Percentiles rank a stretch among this genome's conserved stretches.
Evolutionary conservation across 495 filamentous ascomycete genomes (phyloP).

Genomic region (Aspergillus taichungensis): DNA sequence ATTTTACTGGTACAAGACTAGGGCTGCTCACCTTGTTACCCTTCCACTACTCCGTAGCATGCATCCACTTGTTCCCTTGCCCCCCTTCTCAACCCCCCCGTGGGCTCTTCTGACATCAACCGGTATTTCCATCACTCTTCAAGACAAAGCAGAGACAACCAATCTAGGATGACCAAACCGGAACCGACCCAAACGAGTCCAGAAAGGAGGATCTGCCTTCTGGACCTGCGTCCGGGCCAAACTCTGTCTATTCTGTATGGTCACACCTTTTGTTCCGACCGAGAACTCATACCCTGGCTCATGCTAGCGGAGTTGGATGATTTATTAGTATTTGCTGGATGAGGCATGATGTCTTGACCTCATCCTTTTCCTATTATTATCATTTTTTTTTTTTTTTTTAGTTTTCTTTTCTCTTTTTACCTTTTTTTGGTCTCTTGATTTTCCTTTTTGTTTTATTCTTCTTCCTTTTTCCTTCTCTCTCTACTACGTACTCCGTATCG

Average conservation of each 20-base stretch:
- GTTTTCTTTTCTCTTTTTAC: conserved; percentile 5
- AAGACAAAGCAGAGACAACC: conserved; percentile 28
- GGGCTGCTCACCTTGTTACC: conserved; percentile 14
- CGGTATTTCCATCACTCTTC: conserved; percentile 23
- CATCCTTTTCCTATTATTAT: conserved; percentile 19
- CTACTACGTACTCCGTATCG: conserved; percentile 10
- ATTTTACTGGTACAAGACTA: conserved; percentile 6
- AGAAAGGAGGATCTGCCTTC: conserved; percentile 39
- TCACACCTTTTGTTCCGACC: conserved; percentile 27
- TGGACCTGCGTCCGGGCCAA: conserved; percentile 42
- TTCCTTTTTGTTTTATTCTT: conserved; percentile 6
- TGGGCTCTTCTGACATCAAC: conserved; percentile 37
- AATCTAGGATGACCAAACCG: conserved; percentile 26
- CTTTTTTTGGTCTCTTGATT: conserved; percentile 8
- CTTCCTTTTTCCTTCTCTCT: conserved; percentile 7
- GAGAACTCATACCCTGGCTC: conserved; percentile 28
- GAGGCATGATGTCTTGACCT: conserved; percentile 39
- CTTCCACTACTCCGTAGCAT: conserved; percentile 20
- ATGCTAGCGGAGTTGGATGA: conserved; percentile 23
- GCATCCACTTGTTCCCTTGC: conserved; percentile 31
- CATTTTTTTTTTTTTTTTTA: conserved; percentile 13
- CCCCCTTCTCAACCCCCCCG: conserved; percentile 9
- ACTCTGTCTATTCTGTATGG: conserved; percentile 33
- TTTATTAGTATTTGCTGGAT: conserved; percentile 21
- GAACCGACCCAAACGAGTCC: conserved; percentile 30